These are phyloP conservation scores for Talinum fruticosum DNA, from an alignment of 148 eudicot species.

Conservation along the genomic window DNA sequence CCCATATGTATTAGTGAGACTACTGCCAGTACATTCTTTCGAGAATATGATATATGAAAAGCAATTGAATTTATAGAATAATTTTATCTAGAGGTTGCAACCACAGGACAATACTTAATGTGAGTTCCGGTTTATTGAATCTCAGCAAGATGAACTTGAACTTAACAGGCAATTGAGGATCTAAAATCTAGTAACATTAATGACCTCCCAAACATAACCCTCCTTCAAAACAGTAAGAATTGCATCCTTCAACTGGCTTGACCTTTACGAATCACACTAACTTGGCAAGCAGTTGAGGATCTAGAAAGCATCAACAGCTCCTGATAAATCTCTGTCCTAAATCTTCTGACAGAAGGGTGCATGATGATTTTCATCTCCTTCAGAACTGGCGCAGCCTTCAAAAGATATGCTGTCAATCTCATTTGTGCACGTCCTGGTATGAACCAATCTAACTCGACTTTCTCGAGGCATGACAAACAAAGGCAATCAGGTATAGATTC, in stretches of 20 bases:
- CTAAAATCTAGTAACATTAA: too few species aligned
- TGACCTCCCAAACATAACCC: not conserved
- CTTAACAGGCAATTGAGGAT: too few species aligned
- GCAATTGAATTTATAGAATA: too few species aligned
- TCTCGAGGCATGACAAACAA: not conserved
- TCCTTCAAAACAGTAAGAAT: not conserved
- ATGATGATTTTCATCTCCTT: not conserved
- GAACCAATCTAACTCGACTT: not conserved
- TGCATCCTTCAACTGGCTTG: too few species aligned
- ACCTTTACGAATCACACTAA: not conserved
- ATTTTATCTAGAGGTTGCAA: too few species aligned
- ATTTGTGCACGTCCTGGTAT: not conserved
- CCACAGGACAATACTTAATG: too few species aligned
- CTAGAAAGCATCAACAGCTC: slow-evolving; percentile 5
- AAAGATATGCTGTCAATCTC: not conserved
- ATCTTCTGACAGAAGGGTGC: not conserved
- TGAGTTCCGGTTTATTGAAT: too few species aligned
- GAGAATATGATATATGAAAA: too few species aligned
- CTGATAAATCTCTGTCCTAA: not conserved
- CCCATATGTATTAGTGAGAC: too few species aligned
- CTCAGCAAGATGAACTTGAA: too few species aligned
- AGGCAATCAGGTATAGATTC: too few species aligned
- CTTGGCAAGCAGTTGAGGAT: not conserved
- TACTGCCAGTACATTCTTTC: too few species aligned
- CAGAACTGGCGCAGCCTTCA: not conserved